Conservation (phyloP, 768 basidiomycete genomes). For the Suillus occidentalis region DNA sequence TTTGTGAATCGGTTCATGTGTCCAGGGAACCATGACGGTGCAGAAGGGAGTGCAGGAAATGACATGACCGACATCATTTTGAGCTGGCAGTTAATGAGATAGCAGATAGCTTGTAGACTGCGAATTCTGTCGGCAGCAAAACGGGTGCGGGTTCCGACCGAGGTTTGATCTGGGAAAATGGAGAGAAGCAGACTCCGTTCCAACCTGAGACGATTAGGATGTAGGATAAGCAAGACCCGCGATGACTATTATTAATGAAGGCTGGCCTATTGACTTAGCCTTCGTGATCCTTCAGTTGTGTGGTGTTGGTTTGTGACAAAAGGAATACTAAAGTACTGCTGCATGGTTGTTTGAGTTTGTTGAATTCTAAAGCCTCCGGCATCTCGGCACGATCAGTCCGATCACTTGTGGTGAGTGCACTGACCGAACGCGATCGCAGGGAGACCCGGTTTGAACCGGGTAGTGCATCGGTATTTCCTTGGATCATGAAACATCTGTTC, state of each 20-base stretch:
- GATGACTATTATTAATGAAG: background rate
- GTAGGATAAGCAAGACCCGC: background rate
- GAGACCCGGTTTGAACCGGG: background rate
- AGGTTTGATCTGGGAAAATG: background rate
- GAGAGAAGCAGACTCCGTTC: background rate
- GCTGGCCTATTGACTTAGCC: background rate
- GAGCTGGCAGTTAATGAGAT: background rate
- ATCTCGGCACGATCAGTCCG: background rate
- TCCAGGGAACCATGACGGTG: conserved; percentile 94
- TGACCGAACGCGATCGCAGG: background rate
- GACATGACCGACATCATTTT: conserved; percentile 37
- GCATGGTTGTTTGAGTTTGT: conserved; percentile 22
- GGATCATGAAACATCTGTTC: background rate
- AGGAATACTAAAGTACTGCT: background rate
- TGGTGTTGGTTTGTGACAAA: background rate
- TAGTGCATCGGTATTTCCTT: background rate
- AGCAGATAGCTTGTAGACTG: too few species aligned
- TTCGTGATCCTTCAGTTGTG: too few species aligned
- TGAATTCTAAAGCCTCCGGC: conserved; percentile 28
- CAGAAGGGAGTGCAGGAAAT: conserved; percentile 56
- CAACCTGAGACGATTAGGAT: background rate
- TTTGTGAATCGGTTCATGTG: conserved; percentile 91
- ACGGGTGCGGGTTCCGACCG: background rate
- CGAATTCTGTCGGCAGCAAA: background rate
- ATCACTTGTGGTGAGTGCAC: background rate